Percentiles rank a stretch among this genome's conserved stretches.
Conservation (phyloP, 2,329 filamentous ascomycete genomes). For the Diaporthe ampelina region DNA sequence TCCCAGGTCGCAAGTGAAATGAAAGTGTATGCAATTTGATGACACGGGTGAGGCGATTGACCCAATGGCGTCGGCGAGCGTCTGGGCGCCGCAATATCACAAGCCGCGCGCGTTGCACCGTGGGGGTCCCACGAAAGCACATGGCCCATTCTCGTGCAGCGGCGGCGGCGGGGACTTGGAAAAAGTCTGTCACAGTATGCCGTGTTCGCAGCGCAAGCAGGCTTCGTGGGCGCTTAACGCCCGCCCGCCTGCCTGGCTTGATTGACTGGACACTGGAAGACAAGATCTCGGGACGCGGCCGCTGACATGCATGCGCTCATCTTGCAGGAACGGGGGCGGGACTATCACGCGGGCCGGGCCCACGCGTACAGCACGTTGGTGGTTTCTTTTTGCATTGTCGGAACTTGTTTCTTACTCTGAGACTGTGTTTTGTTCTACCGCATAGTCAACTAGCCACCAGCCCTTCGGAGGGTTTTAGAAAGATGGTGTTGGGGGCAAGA, state of each 20-base stretch:
- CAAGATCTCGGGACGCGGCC: constrained; percentile 32
- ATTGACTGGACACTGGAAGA: neutral
- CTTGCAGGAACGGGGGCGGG: constrained; percentile 23
- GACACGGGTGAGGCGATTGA: neutral
- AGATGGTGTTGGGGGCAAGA: neutral
- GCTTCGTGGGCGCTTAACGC: constrained; percentile 32
- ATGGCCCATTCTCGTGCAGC: neutral
- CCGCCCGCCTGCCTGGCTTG: neutral
- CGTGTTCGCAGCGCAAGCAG: neutral
- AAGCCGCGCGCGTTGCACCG: constrained; percentile 32
- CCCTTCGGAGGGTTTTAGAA: neutral
- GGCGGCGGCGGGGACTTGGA: neutral
- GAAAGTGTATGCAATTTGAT: constrained; percentile 7
- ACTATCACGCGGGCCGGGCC: constrained; percentile 7
- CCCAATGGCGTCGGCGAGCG: constrained; percentile 24
- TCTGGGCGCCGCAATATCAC: neutral
- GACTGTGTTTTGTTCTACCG: constrained; percentile 10
- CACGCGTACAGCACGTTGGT: neutral
- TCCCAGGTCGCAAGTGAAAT: constrained; percentile 14
- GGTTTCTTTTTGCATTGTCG: neutral
- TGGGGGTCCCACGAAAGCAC: neutral
- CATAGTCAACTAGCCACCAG: neutral
- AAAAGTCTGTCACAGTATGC: neutral
- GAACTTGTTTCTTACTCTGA: constrained; percentile 11
- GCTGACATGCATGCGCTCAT: constrained; percentile 33